A percentile compares a stretch with the other conserved stretches of the same genome.
phyloP scores from a whole-genome alignment of 805 yeast genomes.

The Kodamaea kakaduensis region DNA sequence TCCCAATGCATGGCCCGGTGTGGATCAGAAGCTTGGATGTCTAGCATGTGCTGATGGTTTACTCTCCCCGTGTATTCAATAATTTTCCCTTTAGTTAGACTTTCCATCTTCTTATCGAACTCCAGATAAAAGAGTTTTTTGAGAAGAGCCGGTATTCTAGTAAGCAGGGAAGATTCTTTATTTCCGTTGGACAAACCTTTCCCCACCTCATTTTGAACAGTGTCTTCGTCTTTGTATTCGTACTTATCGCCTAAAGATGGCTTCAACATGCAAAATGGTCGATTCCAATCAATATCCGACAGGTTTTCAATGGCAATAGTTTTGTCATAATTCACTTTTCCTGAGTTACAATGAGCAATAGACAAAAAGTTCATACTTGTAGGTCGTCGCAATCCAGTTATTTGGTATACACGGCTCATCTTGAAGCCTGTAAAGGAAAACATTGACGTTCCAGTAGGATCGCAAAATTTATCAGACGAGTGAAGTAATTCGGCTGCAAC shows the following conservation, averaged over 20 bases:
- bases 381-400: slow-evolving; percentile 31
- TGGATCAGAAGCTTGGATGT: slow-evolving; percentile 1
- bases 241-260: slow-evolving; percentile 16
- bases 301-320: slow-evolving; percentile 25
- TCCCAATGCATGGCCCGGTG: background rate
- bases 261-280: slow-evolving; percentile 42
- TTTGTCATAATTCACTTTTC: slow-evolving; percentile 44
- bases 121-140: background rate
- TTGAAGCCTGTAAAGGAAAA: slow-evolving; percentile 54
- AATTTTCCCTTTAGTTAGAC: background rate
- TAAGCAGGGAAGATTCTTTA: background rate
- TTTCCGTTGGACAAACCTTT: background rate
- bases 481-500: background rate
- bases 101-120: slow-evolving; percentile 1
- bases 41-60: background rate
- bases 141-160: background rate
- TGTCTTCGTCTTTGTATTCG: slow-evolving; percentile 1
- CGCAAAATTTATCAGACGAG: slow-evolving; percentile 30
- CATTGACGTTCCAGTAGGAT: slow-evolving; percentile 21
- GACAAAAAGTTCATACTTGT: slow-evolving; percentile 42
- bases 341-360: slow-evolving; percentile 50
- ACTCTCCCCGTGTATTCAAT: slow-evolving; percentile 1
- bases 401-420: slow-evolving; percentile 45
- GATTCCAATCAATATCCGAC: slow-evolving; percentile 45
- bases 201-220: slow-evolving; percentile 1